Evolutionary conservation across 371 early-diverging fungal species (phyloP).

Genomic region (Mucor ambiguus): DNA sequence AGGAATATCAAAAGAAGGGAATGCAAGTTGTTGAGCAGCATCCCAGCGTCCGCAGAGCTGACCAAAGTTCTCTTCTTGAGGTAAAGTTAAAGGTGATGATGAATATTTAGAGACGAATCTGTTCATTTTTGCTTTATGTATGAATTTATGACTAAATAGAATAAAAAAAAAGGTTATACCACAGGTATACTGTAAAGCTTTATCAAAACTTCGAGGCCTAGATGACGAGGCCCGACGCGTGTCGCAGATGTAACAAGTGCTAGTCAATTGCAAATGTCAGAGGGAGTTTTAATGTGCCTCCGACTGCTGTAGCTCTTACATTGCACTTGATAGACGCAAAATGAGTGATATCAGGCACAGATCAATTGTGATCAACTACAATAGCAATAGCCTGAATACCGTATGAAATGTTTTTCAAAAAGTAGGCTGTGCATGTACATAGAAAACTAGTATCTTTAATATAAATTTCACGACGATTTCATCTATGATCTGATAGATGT

Average conservation of each 20-base stretch:
- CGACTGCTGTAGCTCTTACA: not conserved
- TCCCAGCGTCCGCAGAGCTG: conserved; percentile 57
- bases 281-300: not conserved
- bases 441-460: not conserved
- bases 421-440: not conserved
- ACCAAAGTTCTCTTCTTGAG: conserved; percentile 35
- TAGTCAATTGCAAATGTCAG: not conserved
- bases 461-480: not conserved
- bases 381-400: not conserved
- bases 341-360: not conserved
- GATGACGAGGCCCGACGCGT: conserved; percentile 23
- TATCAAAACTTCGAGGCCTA: not conserved
- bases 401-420: not conserved
- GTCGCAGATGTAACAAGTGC: not conserved
- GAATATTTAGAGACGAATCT: conserved; percentile 60
- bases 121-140: conserved; percentile 44
- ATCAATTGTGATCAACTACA: not conserved
- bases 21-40: conserved; percentile 67
- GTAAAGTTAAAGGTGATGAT: conserved; percentile 43
- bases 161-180: conserved; percentile 5
- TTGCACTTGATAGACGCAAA: not conserved
- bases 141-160: conserved; percentile 1
- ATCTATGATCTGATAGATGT: not conserved
- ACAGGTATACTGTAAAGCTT: not conserved
- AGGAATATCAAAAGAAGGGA: conserved; percentile 77